These are phyloP conservation scores for Phytophthora crassamura DNA, from an alignment of 352 stramenopile genomes.

Conservation along the genomic window DNA sequence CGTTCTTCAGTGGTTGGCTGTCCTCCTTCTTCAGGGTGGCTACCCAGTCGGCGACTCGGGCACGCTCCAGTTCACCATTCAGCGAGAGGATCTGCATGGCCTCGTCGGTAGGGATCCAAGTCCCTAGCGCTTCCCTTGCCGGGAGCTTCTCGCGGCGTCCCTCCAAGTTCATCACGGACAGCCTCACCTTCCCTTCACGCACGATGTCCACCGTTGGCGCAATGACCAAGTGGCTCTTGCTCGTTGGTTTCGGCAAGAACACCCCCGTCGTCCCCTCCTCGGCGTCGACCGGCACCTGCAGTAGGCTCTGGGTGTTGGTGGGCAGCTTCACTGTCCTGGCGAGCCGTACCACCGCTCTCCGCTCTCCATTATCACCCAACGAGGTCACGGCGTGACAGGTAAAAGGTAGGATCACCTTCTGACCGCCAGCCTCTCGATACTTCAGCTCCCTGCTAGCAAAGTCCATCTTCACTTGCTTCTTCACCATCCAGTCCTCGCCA, in stretches of 20 bases:
- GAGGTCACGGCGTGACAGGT: neutral
- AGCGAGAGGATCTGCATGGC: constrained; percentile 17
- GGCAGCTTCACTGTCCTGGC: constrained; percentile 9
- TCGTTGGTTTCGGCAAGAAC: constrained; percentile 6
- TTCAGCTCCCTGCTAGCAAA: constrained; percentile 8
- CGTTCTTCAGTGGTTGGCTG: neutral
- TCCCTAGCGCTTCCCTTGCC: constrained; percentile 4
- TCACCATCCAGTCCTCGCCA: constrained; percentile 19
- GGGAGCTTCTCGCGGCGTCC: constrained; percentile 12
- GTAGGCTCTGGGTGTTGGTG: constrained; percentile 4
- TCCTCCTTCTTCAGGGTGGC: neutral
- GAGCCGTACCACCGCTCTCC: neutral
- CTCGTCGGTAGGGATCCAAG: constrained; percentile 22
- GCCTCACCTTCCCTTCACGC: neutral
- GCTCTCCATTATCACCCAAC: neutral
- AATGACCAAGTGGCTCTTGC: constrained; percentile 13
- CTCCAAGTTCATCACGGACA: constrained; percentile 22
- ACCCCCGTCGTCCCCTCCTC: constrained; percentile 6
- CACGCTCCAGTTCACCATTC: neutral
- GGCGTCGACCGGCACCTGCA: constrained; percentile 13
- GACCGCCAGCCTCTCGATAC: neutral
- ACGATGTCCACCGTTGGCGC: constrained; percentile 11
- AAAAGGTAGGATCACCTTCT: constrained; percentile 9
- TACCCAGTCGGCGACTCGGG: neutral
- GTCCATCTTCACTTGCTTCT: constrained; percentile 8